These are phyloP conservation scores for Cornus florida DNA, from an alignment of 148 eudicot genomes.

Conservation along the genomic window DNA sequence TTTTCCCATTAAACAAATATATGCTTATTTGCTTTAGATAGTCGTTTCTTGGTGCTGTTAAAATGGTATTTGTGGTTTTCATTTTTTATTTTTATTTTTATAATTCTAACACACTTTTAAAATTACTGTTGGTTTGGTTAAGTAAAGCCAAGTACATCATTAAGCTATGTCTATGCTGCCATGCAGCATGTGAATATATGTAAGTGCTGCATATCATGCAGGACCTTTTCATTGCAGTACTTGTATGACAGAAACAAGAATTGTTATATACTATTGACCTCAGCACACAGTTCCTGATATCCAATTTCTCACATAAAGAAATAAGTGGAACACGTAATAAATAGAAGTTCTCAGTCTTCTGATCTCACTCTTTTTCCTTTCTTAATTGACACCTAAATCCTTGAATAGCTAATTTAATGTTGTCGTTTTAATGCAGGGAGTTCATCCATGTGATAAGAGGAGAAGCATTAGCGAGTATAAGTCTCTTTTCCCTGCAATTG, in stretches of 20 bases:
- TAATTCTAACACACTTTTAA: too few species aligned
- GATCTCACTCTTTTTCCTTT: background rate
- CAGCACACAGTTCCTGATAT: background rate
- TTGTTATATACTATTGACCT: too few species aligned
- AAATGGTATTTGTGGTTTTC: too few species aligned
- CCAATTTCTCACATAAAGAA: background rate
- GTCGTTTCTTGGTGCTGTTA: too few species aligned
- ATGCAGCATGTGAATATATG: too few species aligned
- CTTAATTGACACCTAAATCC: background rate
- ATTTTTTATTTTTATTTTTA: too few species aligned
- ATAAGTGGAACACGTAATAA: background rate
- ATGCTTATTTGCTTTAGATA: too few species aligned
- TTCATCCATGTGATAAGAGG: constrained; percentile 89
- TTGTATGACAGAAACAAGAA: background rate
- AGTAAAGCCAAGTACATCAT: too few species aligned
- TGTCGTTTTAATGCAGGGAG: constrained; percentile 58
- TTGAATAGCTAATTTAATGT: background rate
- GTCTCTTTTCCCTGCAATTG: constrained; percentile 84
- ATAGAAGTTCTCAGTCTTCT: background rate
- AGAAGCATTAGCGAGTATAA: constrained; percentile 63
- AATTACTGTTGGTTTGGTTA: too few species aligned
- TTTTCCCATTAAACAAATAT: too few species aligned
- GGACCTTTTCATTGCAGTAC: background rate
- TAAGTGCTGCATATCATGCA: background rate
- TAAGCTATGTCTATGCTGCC: too few species aligned